phyloP scores from a whole-genome alignment of 768 basidiomycete species.

The Leccinum fibrillosum region DNA sequence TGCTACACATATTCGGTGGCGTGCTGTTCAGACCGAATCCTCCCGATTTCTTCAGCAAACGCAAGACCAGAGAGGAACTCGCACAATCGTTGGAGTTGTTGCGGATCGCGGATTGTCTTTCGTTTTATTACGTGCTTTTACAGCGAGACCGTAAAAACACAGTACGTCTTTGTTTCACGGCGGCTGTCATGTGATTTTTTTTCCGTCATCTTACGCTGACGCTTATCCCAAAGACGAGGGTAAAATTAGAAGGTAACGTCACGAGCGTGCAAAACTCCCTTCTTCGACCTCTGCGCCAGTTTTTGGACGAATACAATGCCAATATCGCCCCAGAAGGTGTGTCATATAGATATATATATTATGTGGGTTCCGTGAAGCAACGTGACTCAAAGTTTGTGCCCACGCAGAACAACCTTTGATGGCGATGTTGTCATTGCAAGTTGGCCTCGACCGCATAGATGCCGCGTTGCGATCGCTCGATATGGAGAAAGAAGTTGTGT shows the following conservation, averaged over 20 bases:
- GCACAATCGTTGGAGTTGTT: conserved; percentile 55
- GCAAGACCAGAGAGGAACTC: conserved; percentile 42
- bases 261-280: conserved; percentile 42
- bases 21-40: conserved; percentile 58
- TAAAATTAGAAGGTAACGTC: conserved; percentile 45
- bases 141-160: conserved; percentile 54
- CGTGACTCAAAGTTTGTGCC: conserved; percentile 1
- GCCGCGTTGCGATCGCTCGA: conserved; percentile 30
- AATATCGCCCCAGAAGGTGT: conserved; percentile 26
- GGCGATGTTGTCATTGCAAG: conserved; percentile 39
- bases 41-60: conserved; percentile 43
- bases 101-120: conserved; percentile 62
- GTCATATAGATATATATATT: neutral
- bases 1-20: conserved; percentile 58
- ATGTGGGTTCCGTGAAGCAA: neutral
- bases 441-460: conserved; percentile 50
- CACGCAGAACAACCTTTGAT: conserved; percentile 27
- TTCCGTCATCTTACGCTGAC: neutral
- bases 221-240: conserved; percentile 42
- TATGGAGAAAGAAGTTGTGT: neutral
- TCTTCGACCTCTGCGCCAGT: conserved; percentile 41
- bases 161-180: conserved; percentile 33
- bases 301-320: conserved; percentile 33
- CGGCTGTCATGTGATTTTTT: neutral
- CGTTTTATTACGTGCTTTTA: conserved; percentile 65